Evolutionary conservation across 1,284 basidiomycete species (phyloP).

Genomic region (Leccinum insigne): DNA sequence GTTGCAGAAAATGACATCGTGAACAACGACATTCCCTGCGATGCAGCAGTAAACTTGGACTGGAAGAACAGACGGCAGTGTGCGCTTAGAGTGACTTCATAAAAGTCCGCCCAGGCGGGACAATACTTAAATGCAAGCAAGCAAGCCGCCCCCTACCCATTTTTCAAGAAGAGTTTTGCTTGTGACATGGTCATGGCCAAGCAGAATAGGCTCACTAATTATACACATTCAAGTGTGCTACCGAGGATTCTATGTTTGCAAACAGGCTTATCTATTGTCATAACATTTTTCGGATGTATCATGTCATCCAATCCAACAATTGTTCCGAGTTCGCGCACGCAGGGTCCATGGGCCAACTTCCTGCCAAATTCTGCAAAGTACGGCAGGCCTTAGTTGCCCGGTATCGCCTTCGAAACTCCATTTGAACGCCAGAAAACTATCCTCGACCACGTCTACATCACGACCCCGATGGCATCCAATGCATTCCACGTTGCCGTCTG

Average conservation of each 20-base stretch:
- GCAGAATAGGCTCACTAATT: not conserved
- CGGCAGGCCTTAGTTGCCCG: not conserved
- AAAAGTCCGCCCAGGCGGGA: not conserved
- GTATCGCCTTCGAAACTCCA: not conserved
- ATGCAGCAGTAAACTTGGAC: not conserved
- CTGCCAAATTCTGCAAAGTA: not conserved
- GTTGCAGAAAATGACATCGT: not conserved
- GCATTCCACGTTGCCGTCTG: slow-evolving; percentile 2
- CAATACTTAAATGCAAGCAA: not conserved
- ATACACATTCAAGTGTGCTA: not conserved
- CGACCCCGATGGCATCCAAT: not conserved
- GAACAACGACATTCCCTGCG: not conserved
- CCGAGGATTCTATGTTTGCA: not conserved
- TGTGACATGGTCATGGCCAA: too few species aligned
- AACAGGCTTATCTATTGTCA: not conserved
- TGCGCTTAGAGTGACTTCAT: not conserved
- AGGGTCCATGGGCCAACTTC: not conserved
- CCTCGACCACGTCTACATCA: not conserved
- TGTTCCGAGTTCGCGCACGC: not conserved
- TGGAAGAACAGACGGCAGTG: not conserved
- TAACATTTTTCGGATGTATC: not conserved
- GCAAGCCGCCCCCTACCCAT: too few species aligned
- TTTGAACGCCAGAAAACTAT: not conserved
- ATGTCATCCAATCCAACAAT: not conserved
- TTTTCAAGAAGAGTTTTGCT: too few species aligned